Evolutionary conservation across 257 asterid genomes (phyloP).

Genomic region (Solanum pennellii): DNA sequence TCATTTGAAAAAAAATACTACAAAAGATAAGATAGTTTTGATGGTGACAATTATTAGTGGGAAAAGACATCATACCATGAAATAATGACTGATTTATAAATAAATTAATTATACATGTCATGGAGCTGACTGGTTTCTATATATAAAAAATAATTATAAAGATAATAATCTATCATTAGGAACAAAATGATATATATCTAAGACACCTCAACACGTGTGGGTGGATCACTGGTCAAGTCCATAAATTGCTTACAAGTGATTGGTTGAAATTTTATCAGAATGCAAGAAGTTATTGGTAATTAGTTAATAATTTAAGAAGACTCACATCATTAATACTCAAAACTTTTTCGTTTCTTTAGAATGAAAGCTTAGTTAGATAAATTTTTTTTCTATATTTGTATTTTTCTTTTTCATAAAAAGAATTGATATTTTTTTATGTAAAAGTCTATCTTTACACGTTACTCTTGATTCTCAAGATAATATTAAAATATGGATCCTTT

Average conservation of each 20-base stretch:
- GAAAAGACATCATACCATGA: not conserved
- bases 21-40: not conserved
- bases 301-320: not conserved
- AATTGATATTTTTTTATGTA: rapidly evolving
- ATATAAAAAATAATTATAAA: not conserved
- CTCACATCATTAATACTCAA: not conserved
- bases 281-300: not conserved
- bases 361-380: no score
- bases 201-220: not conserved
- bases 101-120: not conserved
- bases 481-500: no score
- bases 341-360: no score
- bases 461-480: not conserved
- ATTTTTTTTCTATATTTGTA: no score
- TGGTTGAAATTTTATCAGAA: not conserved
- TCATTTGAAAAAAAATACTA: not conserved
- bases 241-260: not conserved
- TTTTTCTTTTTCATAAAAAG: no score
- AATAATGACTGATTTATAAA: not conserved
- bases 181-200: not conserved
- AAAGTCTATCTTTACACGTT: no score
- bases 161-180: not conserved
- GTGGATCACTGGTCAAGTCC: not conserved
- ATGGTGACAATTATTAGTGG: not conserved
- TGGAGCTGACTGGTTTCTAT: not conserved